phyloP scores from a whole-genome alignment of 2,329 filamentous ascomycete genomes.

The Drechslerella dactyloides region DNA sequence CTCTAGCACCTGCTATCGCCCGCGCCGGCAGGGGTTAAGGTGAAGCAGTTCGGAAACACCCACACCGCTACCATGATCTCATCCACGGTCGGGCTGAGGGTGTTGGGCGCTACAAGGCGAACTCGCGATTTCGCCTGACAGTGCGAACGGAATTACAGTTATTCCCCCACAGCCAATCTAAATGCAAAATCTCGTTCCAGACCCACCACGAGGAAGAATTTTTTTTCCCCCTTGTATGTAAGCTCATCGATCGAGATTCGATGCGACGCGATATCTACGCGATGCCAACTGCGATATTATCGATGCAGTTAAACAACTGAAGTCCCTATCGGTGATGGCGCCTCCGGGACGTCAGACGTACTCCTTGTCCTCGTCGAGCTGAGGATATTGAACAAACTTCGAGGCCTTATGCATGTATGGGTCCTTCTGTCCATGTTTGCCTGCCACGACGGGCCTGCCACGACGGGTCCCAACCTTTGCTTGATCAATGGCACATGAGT shows the following conservation, averaged over 20 bases:
- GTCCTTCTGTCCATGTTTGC: too few relatives aligned
- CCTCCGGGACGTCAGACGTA: conserved; percentile 5
- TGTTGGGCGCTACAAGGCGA: conserved; percentile 32
- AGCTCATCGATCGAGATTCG: not conserved
- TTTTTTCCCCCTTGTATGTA: not conserved
- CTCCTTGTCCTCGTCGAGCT: conserved; percentile 5
- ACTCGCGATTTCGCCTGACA: conserved; percentile 34
- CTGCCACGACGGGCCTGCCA: too few relatives aligned
- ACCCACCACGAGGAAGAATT: not conserved
- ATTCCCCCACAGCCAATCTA: too few relatives aligned
- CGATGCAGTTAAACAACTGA: too few relatives aligned
- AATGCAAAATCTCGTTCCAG: conserved; percentile 9
- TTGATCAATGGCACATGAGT: too few relatives aligned
- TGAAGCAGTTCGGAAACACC: conserved; percentile 22
- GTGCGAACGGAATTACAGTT: not conserved
- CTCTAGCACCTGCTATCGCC: conserved; percentile 42
- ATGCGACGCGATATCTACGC: not conserved
- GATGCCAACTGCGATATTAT: not conserved
- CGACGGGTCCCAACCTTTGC: too few relatives aligned
- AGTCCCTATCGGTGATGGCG: conserved; percentile 30
- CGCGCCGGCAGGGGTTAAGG: not conserved
- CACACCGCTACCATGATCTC: conserved; percentile 36
- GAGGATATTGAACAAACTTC: not conserved
- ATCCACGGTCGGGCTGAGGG: conserved; percentile 28
- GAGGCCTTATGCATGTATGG: too few relatives aligned